phyloP scores from a whole-genome alignment of 208 protist genomes.

The Entamoeba dispar region DNA sequence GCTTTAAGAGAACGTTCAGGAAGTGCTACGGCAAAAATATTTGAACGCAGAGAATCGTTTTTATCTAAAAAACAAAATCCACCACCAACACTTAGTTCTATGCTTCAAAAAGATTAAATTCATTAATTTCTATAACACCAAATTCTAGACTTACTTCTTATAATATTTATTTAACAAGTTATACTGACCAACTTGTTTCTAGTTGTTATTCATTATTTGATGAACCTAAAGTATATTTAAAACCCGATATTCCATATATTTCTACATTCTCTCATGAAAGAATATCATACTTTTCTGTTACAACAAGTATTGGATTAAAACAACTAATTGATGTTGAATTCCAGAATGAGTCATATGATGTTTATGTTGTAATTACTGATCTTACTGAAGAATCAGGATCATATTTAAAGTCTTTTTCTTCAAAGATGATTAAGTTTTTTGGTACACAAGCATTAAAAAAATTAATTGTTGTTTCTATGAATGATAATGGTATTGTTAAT shows the following conservation, averaged over 20 bases:
- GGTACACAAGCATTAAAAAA: background rate
- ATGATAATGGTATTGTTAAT: background rate
- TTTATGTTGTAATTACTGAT: background rate
- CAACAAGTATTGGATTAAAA: background rate
- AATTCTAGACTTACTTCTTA: background rate
- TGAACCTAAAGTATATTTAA: background rate
- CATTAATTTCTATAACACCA: background rate
- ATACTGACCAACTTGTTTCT: background rate
- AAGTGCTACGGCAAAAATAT: too few species aligned
- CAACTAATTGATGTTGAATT: background rate
- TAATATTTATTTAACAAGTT: background rate
- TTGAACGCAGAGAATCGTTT: too few species aligned
- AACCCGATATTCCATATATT: background rate
- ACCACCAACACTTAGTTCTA: too few species aligned
- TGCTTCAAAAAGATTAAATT: background rate
- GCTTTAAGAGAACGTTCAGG: too few species aligned
- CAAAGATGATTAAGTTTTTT: background rate
- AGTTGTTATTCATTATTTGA: background rate
- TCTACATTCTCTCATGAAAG: background rate
- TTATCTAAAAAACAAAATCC: too few species aligned
- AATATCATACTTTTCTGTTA: background rate
- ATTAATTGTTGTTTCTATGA: background rate
- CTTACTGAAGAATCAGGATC: background rate
- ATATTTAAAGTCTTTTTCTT: background rate
- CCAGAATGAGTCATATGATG: background rate